phyloP scores from a whole-genome alignment of 1,139 yeast genomes.

The Kodamaea fungicola region DNA sequence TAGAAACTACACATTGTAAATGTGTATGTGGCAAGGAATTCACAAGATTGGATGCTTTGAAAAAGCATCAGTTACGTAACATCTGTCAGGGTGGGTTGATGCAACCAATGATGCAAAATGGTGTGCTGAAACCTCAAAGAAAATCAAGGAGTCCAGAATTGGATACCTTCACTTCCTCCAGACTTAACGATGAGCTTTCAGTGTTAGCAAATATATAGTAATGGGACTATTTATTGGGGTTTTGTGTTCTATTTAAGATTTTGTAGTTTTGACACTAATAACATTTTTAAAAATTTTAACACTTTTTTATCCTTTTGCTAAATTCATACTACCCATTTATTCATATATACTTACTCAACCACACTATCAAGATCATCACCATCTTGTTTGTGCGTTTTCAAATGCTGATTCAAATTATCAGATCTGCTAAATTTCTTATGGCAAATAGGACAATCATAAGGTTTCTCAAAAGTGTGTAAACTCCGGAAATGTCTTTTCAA shows the following conservation, averaged over 20 bases:
- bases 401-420: slow-evolving; percentile 74
- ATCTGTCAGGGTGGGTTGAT: slow-evolving; percentile 70
- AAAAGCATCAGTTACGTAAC: slow-evolving; percentile 73
- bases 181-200: slow-evolving; percentile 17
- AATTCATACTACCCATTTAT: background rate
- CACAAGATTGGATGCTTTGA: slow-evolving; percentile 84
- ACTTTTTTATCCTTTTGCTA: background rate
- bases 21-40: slow-evolving; percentile 95
- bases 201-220: slow-evolving; percentile 1
- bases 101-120: slow-evolving; percentile 19
- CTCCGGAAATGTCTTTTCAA: slow-evolving; percentile 73
- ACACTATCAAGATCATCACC: slow-evolving; percentile 13
- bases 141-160: slow-evolving; percentile 14
- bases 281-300: too few relatives aligned
- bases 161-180: slow-evolving; percentile 19
- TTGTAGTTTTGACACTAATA: too few relatives aligned
- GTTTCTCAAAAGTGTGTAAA: slow-evolving; percentile 71
- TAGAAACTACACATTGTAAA: slow-evolving; percentile 60
- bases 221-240: background rate
- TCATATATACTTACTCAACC: slow-evolving; percentile 2
- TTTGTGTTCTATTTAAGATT: too few relatives aligned
- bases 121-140: slow-evolving; percentile 28
- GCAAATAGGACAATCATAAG: slow-evolving; percentile 68
- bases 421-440: slow-evolving; percentile 71
- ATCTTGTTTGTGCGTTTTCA: slow-evolving; percentile 59